Percentiles rank a stretch among this genome's conserved stretches.
These are phyloP conservation scores for Pseudovirgaria hyperparasitica DNA, from an alignment of 2,329 filamentous ascomycete species.

Conservation along the genomic window DNA sequence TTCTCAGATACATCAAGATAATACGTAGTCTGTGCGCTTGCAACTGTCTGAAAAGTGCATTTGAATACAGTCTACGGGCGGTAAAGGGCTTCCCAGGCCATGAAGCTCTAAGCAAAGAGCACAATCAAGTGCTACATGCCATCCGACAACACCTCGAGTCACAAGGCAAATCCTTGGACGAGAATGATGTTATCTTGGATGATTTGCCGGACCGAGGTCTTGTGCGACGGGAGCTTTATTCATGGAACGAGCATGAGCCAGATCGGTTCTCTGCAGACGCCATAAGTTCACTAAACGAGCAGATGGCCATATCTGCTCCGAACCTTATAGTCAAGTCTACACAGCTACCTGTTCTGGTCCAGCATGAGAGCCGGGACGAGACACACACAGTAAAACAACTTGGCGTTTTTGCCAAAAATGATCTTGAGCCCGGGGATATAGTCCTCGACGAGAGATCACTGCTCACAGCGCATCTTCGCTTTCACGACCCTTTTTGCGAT, in stretches of 20 bases:
- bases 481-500: conserved; percentile 80
- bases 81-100: conserved; percentile 43
- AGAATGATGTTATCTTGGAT: conserved; percentile 34
- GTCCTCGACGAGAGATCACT: conserved; percentile 75
- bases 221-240: conserved; percentile 53
- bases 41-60: conserved; percentile 56
- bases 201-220: conserved; percentile 56
- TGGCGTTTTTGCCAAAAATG: conserved; percentile 76
- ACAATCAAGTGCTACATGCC: conserved; percentile 34
- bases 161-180: conserved; percentile 18
- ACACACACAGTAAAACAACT: conserved; percentile 59
- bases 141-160: conserved; percentile 13
- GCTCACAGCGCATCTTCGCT: conserved; percentile 75
- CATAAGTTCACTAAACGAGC: conserved; percentile 57
- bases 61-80: conserved; percentile 52
- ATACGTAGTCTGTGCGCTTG: conserved; percentile 44
- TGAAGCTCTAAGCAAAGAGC: conserved; percentile 41
- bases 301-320: conserved; percentile 57
- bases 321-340: conserved; percentile 71
- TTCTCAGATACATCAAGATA: conserved; percentile 19
- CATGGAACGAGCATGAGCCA: conserved; percentile 50
- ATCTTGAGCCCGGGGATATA: conserved; percentile 62
- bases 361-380: conserved; percentile 31
- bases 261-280: conserved; percentile 41
- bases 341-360: conserved; percentile 54